Evolutionary conservation across 495 filamentous ascomycete species (phyloP).

Genomic region (Hypoxylon subgilvum): DNA sequence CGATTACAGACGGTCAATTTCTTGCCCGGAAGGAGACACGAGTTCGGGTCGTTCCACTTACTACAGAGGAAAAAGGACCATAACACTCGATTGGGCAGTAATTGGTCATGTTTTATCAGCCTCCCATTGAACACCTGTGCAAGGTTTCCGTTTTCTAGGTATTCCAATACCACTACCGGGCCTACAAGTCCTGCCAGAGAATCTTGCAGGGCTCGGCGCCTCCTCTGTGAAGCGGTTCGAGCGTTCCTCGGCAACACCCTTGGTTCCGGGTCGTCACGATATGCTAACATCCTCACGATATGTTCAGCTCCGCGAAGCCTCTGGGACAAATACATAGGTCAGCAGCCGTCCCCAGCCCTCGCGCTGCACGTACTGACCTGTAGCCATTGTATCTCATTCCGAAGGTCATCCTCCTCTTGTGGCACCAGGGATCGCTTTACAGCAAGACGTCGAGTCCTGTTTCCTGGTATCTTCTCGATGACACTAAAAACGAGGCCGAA

Average conservation of each 20-base stretch:
- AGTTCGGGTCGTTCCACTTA: too few relatives aligned
- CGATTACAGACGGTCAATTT: background rate
- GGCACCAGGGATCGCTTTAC: constrained; percentile 8
- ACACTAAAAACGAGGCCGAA: constrained; percentile 11
- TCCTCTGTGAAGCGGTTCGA: background rate
- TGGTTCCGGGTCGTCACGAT: constrained; percentile 1
- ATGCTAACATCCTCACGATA: constrained; percentile 12
- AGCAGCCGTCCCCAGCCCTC: background rate
- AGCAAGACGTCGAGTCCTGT: constrained; percentile 9
- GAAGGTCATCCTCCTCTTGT: constrained; percentile 5
- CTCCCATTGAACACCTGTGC: constrained; percentile 3
- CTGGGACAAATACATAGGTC: constrained; percentile 1
- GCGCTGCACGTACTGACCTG: background rate
- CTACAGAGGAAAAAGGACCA: constrained; percentile 26
- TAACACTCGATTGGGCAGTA: constrained; percentile 18
- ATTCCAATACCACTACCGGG: constrained; percentile 13
- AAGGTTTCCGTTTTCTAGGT: constrained; percentile 17
- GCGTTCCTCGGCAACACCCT: background rate
- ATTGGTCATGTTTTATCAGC: constrained; percentile 1
- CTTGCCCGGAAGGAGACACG: background rate
- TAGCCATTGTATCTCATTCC: constrained; percentile 14
- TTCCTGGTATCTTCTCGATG: constrained; percentile 7
- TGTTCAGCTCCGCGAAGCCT: constrained; percentile 20
- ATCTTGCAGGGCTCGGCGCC: background rate
- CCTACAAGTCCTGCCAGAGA: constrained; percentile 1